Evolutionary conservation across 2,329 filamentous ascomycete species (phyloP).

Genomic region (Colletotrichum sp.): DNA sequence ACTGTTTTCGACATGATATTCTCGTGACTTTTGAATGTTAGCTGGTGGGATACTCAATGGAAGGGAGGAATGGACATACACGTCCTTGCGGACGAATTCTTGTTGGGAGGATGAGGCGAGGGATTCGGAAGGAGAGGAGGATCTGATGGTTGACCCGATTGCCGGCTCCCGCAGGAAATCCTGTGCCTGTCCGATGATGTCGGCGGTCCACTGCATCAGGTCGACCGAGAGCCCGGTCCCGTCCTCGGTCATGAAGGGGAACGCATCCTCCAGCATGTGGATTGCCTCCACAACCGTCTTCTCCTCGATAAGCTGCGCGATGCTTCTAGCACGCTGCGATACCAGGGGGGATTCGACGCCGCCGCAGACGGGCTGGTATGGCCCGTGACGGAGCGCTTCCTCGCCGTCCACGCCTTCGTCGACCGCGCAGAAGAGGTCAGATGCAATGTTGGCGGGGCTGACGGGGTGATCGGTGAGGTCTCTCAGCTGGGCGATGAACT

Average conservation of each 20-base stretch:
- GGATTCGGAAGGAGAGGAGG: background rate
- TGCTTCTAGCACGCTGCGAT: background rate
- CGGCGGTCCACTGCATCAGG: background rate
- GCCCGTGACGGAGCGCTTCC: background rate
- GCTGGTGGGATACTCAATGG: background rate
- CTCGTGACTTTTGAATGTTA: background rate
- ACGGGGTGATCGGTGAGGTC: background rate
- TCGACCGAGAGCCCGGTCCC: background rate
- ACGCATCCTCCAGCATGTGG: background rate
- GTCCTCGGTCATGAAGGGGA: background rate
- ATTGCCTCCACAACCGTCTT: slow-evolving; percentile 8
- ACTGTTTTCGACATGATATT: background rate
- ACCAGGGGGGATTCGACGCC: background rate
- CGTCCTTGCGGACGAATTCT: background rate
- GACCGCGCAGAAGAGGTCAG: background rate
- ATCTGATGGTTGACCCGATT: background rate
- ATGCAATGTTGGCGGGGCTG: background rate
- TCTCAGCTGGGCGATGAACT: slow-evolving; percentile 33
- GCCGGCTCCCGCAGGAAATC: background rate
- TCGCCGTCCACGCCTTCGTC: background rate
- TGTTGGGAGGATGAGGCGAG: background rate
- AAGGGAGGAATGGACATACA: background rate
- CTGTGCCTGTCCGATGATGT: background rate
- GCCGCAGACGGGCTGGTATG: background rate
- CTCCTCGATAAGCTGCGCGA: background rate